These are phyloP conservation scores for Zangia roseola DNA, from an alignment of 768 basidiomycete species.

Conservation along the genomic window DNA sequence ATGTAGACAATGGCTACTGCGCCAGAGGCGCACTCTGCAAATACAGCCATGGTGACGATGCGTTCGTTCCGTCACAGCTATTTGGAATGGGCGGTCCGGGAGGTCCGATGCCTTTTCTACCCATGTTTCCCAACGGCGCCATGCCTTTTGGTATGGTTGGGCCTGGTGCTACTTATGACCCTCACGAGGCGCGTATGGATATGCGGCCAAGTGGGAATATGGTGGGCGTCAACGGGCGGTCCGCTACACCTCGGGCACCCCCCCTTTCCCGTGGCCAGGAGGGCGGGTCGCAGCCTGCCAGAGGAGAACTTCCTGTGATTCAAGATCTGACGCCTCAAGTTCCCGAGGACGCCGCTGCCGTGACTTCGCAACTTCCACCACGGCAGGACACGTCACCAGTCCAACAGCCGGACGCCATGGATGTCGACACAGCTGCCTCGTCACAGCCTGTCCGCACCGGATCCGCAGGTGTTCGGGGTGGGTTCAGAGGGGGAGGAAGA, in stretches of 20 bases:
- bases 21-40: conserved; percentile 86
- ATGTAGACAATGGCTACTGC: conserved; percentile 85
- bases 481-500: conserved; percentile 46
- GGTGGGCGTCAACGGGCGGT: conserved; percentile 31
- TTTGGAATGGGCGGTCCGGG: conserved; percentile 53
- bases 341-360: conserved; percentile 32
- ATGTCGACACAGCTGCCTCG: conserved; percentile 34
- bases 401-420: conserved; percentile 22
- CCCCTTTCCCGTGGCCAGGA: conserved; percentile 56
- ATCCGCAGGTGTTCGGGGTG: conserved; percentile 43
- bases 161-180: conserved; percentile 62
- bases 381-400: conserved; percentile 21
- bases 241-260: conserved; percentile 51
- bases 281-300: conserved; percentile 42
- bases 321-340: conserved; percentile 73
- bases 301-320: conserved; percentile 78
- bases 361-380: conserved; percentile 16
- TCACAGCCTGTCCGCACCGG: conserved; percentile 19
- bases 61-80: conserved; percentile 69
- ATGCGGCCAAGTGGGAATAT: conserved; percentile 55
- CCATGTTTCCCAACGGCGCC: conserved; percentile 60
- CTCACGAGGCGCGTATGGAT: conserved; percentile 77
- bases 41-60: conserved; percentile 90
- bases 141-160: conserved; percentile 55
- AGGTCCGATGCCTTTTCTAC: conserved; percentile 57